Base-by-base conservation (phyloP, 208 protist genomes). In the Spongospora subterranea region DNA sequence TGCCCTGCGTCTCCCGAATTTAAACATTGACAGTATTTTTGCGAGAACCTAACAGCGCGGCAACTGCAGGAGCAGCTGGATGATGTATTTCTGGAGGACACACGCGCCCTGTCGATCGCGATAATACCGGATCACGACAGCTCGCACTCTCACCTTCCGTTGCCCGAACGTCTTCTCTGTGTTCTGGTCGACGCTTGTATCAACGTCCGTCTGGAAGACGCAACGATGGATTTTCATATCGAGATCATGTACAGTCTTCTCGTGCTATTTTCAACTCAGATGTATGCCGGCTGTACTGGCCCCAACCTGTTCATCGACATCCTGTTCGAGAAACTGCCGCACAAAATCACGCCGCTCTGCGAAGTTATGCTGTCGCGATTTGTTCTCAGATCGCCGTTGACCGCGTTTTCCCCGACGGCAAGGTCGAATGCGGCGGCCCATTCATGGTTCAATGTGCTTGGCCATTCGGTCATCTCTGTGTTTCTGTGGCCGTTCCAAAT, bases 401-500 rank as follows among this genome's bases (percentile, higher is more conserved):
- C 71, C 13, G 40, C 40, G 17, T 45, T 82, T n/a, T 82, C 71
- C 6, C 71, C 71, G n/a, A 43, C 35, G 11, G n/a, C 6, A 6
- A 17, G 54, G 29, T 45, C 71, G 17, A 6, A 6, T 6, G 13
- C 6, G 17, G n/a, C 71, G 71, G 17, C 6, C 6, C 6, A 6
- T 35, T 82, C 71, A 20, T 82, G 71, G 71, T 82, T 82, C 71
- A 20, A 6, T 13, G 6, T 20, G 17, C 71, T 82, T 35, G 35
- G 71, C 17, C 35, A 82, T 6, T 82, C 71, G 71, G 6, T 82
- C n/a, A 43, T 82, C 17, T 40, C 6, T 43, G n/a, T 82, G n/a
- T 43, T 82, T 35, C 71, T 82, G 6, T 82, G 71, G 71, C 71
- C 71, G 71, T 82, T 82, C 71, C 71, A 82, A 43, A 82, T 82